These are phyloP conservation scores for Paecilomyces fulvus DNA, from an alignment of 2,329 filamentous ascomycete species.

Conservation along the genomic window DNA sequence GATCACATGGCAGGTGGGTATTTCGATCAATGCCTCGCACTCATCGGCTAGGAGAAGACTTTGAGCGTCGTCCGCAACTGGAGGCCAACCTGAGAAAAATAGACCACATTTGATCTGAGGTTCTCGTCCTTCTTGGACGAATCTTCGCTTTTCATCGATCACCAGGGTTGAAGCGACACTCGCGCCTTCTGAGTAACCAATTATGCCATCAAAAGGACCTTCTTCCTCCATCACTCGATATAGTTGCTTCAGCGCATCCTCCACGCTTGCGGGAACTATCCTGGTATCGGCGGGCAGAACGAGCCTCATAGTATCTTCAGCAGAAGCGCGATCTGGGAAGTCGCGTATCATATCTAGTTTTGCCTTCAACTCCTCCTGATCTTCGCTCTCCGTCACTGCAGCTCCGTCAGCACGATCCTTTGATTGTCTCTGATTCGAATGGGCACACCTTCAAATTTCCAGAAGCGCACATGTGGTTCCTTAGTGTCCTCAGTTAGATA, in stretches of 20 bases:
- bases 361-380: background rate
- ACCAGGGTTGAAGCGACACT: constrained; percentile 47
- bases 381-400: background rate
- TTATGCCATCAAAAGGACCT: constrained; percentile 41
- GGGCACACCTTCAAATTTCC: too few species aligned
- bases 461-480: too few species aligned
- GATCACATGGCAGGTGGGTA: constrained; percentile 36
- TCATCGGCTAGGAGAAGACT: constrained; percentile 31
- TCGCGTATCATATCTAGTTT: background rate
- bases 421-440: too few species aligned
- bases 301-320: too few species aligned
- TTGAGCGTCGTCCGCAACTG: constrained; percentile 23
- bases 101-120: constrained; percentile 38
- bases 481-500: too few species aligned
- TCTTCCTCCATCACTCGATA: background rate
- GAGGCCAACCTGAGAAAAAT: constrained; percentile 43
- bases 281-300: too few species aligned
- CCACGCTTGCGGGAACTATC: background rate
- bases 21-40: constrained; percentile 31
- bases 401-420: too few species aligned
- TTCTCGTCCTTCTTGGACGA: constrained; percentile 25
- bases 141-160: constrained; percentile 41
- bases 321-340: too few species aligned
- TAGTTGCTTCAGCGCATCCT: background rate
- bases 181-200: constrained; percentile 55